Percentiles rank a stretch among this genome's conserved stretches.
Conservation (phyloP, 2,329 filamentous ascomycete genomes). For the Helminthosporium solani region DNA sequence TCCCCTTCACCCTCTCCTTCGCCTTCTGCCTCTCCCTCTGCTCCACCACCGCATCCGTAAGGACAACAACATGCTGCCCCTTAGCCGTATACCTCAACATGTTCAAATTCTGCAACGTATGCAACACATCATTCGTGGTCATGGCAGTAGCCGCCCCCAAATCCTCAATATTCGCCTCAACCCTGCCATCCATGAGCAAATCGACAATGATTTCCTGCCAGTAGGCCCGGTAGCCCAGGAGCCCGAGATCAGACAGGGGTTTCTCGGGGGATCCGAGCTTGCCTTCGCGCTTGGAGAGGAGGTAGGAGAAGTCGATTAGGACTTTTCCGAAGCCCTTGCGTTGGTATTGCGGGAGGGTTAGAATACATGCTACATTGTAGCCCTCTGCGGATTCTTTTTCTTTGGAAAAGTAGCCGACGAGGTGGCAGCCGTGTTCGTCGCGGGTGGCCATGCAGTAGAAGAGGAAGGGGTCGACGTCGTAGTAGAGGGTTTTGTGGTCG, state of each 20-base stretch:
- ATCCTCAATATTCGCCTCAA: constrained; percentile 80
- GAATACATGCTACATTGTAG: constrained; percentile 97
- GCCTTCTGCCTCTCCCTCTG: constrained; percentile 70
- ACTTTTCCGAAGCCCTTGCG: constrained; percentile 90
- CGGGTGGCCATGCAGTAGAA: constrained; percentile 97
- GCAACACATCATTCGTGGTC: constrained; percentile 96
- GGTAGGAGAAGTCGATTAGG: constrained; percentile 96
- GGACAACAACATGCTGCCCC: constrained; percentile 92
- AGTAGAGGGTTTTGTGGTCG: constrained; percentile 97
- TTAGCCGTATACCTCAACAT: constrained; percentile 90
- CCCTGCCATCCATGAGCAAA: constrained; percentile 67
- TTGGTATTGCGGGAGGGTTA: constrained; percentile 95
- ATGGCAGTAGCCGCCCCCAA: constrained; percentile 80
- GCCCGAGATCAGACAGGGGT: constrained; percentile 86
- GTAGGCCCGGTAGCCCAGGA: constrained; percentile 93
- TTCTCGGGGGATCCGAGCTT: constrained; percentile 97
- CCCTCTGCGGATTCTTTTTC: constrained; percentile 96
- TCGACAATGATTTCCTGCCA: constrained; percentile 96
- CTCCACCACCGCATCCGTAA: constrained; percentile 78
- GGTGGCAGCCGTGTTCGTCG: constrained; percentile 85
- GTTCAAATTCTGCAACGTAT: constrained; percentile 88
- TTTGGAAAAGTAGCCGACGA: constrained; percentile 99
- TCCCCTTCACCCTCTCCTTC: constrained; percentile 77
- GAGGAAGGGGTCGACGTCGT: constrained; percentile 97
- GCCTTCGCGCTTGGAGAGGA: constrained; percentile 90